phyloP scores from a whole-genome alignment of 768 basidiomycete species.

The Hydnomerulius pinastri region DNA sequence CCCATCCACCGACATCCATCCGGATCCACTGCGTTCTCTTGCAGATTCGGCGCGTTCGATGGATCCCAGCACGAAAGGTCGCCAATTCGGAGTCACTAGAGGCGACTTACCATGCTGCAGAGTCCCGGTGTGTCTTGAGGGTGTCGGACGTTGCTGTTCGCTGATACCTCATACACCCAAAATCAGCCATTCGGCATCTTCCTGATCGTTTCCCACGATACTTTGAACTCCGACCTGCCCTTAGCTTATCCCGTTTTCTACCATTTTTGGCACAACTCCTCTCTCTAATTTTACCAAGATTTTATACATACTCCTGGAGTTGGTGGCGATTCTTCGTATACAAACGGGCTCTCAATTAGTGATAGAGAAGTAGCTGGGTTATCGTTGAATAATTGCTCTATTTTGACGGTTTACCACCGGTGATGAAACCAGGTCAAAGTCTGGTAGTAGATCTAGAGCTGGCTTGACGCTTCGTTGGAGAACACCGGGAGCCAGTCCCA shows the following conservation, averaged over 20 bases:
- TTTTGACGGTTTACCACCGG: no score
- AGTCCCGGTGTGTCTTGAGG: constrained; percentile 22
- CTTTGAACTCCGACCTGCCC: constrained; percentile 25
- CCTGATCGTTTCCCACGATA: constrained; percentile 24
- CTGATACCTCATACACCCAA: constrained; percentile 7
- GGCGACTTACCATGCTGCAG: constrained; percentile 32
- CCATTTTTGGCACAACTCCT: constrained; percentile 45
- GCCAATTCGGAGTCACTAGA: not conserved
- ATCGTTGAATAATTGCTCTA: no score
- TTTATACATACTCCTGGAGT: no score
- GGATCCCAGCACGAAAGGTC: constrained; percentile 1
- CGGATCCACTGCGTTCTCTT: constrained; percentile 9
- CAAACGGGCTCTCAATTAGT: no score
- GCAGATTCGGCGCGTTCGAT: not conserved
- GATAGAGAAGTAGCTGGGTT: no score
- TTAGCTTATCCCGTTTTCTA: constrained; percentile 30
- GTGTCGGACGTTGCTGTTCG: constrained; percentile 16
- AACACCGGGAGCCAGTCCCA: no score
- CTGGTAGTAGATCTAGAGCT: no score
- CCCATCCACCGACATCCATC: constrained; percentile 10
- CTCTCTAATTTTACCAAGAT: constrained; percentile 34
- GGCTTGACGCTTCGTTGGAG: no score
- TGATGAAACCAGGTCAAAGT: no score
- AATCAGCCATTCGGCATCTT: constrained; percentile 18
- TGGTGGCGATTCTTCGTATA: no score